These are phyloP conservation scores for Postia placenta DNA, from an alignment of 768 basidiomycete species.

Conservation along the genomic window DNA sequence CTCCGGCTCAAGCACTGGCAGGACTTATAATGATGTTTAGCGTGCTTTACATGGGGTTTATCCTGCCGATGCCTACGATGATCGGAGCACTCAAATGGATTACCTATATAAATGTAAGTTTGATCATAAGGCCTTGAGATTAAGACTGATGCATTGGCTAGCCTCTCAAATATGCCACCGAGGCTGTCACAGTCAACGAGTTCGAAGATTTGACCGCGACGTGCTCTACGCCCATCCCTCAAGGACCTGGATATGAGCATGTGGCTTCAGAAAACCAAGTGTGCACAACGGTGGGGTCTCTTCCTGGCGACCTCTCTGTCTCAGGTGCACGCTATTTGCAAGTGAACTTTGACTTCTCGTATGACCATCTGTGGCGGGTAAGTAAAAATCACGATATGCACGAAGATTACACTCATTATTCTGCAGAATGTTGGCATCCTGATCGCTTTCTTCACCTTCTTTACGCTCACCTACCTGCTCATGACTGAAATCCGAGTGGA, in stretches of 20 bases:
- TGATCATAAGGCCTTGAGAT: neutral
- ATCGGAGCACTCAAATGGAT: constrained; percentile 68
- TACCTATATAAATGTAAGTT: constrained; percentile 50
- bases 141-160: too few relatives aligned
- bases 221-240: constrained; percentile 55
- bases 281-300: constrained; percentile 65
- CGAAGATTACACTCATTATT: neutral
- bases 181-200: constrained; percentile 73
- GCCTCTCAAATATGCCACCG: constrained; percentile 71
- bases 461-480: constrained; percentile 46
- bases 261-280: constrained; percentile 61
- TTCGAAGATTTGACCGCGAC: constrained; percentile 63
- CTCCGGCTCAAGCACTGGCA: constrained; percentile 56
- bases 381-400: neutral
- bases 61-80: constrained; percentile 55
- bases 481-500: constrained; percentile 51
- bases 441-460: constrained; percentile 55
- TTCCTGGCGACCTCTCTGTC: constrained; percentile 54
- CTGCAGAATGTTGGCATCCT: constrained; percentile 73
- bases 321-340: constrained; percentile 51
- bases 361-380: constrained; percentile 42
- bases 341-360: constrained; percentile 36
- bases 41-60: constrained; percentile 54
- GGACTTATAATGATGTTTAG: constrained; percentile 45
- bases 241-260: constrained; percentile 55